A percentile compares a stretch with the other conserved stretches of the same genome.
Conservation (phyloP, 2,329 filamentous ascomycete genomes). For the Fusarium multiceps region DNA sequence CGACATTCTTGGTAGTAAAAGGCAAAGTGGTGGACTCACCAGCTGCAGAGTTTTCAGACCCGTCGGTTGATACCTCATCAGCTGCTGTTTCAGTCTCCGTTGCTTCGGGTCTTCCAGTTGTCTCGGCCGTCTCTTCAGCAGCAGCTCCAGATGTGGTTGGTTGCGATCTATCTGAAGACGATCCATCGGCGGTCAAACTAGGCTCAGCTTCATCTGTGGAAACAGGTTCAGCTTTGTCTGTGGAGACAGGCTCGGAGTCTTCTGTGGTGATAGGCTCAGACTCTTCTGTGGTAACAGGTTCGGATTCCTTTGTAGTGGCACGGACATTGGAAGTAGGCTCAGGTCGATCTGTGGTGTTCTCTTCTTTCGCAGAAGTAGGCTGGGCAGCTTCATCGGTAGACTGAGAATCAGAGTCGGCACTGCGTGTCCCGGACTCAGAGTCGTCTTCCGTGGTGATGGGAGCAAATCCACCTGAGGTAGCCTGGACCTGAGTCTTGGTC, state of each 20-base stretch:
- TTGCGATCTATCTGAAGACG: conserved; percentile 20
- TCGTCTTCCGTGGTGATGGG: conserved; percentile 28
- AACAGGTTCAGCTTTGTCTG: not conserved
- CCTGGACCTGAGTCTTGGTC: conserved; percentile 45
- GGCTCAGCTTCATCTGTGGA: conserved; percentile 2
- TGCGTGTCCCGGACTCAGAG: conserved; percentile 5
- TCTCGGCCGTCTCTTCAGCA: conserved; percentile 9
- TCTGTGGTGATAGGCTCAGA: not conserved
- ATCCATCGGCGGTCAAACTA: not conserved
- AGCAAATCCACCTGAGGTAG: conserved; percentile 39
- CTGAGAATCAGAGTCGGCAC: conserved; percentile 7
- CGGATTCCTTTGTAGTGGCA: conserved; percentile 2
- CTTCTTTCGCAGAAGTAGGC: not conserved
- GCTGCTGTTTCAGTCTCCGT: conserved; percentile 28
- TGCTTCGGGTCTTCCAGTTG: conserved; percentile 10
- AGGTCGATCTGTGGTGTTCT: not conserved
- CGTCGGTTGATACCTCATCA: conserved; percentile 35
- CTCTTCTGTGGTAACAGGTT: conserved; percentile 1
- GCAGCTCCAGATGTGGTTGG: conserved; percentile 19
- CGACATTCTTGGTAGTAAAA: conserved; percentile 5
- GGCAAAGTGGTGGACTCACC: conserved; percentile 28
- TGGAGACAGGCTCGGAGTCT: not conserved
- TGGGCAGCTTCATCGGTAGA: conserved; percentile 10
- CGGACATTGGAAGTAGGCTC: conserved; percentile 16
- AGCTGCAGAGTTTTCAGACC: conserved; percentile 36